These are phyloP conservation scores for Haematococcus sp. DNA, from an alignment of 139 green algal genomes.

Conservation along the genomic window DNA sequence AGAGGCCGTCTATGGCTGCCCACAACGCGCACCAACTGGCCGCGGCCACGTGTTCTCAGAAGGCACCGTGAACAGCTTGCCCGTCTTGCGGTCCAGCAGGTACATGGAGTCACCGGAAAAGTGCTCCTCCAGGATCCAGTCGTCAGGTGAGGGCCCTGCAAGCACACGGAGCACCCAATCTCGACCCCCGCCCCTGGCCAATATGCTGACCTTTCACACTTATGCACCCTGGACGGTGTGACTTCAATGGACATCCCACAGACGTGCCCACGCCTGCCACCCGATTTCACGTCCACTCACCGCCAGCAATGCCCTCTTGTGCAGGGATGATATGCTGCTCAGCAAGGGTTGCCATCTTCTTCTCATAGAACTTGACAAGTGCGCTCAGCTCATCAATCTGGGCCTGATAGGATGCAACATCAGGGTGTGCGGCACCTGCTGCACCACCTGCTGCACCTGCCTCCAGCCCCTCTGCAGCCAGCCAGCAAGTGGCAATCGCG, in stretches of 20 bases:
- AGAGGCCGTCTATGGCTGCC: background rate
- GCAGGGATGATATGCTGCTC: constrained; percentile 26
- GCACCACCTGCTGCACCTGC: background rate
- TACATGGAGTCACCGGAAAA: constrained; percentile 38
- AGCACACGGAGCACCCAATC: too few relatives aligned
- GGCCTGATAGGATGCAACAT: constrained; percentile 16
- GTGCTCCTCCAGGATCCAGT: constrained; percentile 53
- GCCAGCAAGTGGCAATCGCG: background rate
- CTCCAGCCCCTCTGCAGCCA: too few relatives aligned
- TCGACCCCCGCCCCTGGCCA: too few relatives aligned
- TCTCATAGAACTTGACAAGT: constrained; percentile 50
- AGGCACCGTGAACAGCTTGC: constrained; percentile 44
- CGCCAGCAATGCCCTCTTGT: background rate
- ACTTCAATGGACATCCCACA: too few relatives aligned
- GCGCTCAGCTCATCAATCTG: constrained; percentile 45
- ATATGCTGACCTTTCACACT: too few relatives aligned
- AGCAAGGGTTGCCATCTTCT: constrained; percentile 28
- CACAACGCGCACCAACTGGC: constrained; percentile 37
- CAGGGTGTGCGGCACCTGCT: background rate
- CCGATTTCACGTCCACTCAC: too few relatives aligned
- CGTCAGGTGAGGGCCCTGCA: constrained; percentile 15
- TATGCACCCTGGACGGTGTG: too few relatives aligned
- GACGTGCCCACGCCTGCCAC: too few relatives aligned
- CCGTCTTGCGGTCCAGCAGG: constrained; percentile 42
- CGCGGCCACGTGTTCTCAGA: constrained; percentile 31